Conservation (phyloP, 2,329 filamentous ascomycete genomes). For the Cryphonectria nitschkei region DNA sequence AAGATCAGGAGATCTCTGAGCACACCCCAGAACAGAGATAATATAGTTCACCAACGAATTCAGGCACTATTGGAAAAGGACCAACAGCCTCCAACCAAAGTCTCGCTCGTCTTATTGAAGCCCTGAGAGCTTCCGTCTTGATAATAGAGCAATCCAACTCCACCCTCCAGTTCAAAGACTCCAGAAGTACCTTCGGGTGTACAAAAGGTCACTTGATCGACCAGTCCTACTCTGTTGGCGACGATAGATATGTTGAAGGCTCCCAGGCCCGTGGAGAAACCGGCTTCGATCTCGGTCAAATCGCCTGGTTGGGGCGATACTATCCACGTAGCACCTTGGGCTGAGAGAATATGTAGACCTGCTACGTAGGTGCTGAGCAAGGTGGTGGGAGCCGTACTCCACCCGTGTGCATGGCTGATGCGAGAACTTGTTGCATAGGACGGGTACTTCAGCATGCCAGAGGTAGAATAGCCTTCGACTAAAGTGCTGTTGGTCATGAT, state of each 20-base stretch:
- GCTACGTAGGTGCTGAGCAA: slow-evolving; percentile 14
- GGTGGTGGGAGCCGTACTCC: slow-evolving; percentile 21
- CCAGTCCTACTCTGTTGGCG: background rate
- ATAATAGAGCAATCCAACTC: background rate
- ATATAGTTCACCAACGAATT: background rate
- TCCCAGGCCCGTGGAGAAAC: slow-evolving; percentile 7
- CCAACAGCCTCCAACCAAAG: slow-evolving; percentile 1
- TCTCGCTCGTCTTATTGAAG: background rate
- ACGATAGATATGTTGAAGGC: slow-evolving; percentile 10
- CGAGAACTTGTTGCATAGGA: slow-evolving; percentile 12
- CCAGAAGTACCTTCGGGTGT: background rate
- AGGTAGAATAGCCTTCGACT: slow-evolving; percentile 22
- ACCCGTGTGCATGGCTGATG: slow-evolving; percentile 20
- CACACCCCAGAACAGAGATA: no score
- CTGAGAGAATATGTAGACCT: slow-evolving; percentile 13
- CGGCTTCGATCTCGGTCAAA: background rate
- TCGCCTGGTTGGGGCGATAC: slow-evolving; percentile 17
- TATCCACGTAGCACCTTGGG: slow-evolving; percentile 15
- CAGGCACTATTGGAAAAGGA: background rate
- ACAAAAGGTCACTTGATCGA: background rate
- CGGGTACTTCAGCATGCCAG: slow-evolving; percentile 20
- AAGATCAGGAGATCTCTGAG: no score
- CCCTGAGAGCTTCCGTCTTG: slow-evolving; percentile 3
- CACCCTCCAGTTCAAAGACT: background rate
- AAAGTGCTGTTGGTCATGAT: slow-evolving; percentile 25